A percentile compares a stretch with the other conserved stretches of the same genome.
Conservation (phyloP, 495 filamentous ascomycete species). For the Lophiostoma macrostomum region DNA sequence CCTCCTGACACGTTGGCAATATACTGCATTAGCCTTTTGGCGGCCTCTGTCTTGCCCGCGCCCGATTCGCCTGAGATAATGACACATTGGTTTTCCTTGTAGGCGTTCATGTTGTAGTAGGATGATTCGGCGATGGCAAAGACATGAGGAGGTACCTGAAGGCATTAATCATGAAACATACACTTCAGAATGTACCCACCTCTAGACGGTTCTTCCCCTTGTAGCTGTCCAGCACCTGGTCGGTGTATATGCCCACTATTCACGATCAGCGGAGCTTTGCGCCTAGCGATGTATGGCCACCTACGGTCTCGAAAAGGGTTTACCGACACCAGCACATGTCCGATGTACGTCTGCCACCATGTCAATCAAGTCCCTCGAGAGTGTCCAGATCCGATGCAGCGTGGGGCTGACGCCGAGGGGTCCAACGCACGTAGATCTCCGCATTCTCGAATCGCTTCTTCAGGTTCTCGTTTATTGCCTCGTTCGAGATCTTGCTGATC, state of each 20-base stretch:
- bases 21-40: conserved; percentile 99
- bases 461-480: conserved; percentile 98
- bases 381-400: not conserved
- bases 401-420: conserved; percentile 19
- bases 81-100: conserved; percentile 98
- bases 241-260: conserved; percentile 93
- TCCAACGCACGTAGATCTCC: conserved; percentile 84
- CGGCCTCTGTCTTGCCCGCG: conserved; percentile 98
- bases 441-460: conserved; percentile 94
- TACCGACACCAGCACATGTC: conserved; percentile 98
- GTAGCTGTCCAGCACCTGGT: conserved; percentile 85
- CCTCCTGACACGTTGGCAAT: conserved; percentile 95
- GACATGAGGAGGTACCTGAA: conserved; percentile 79
- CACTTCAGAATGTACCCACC: conserved; percentile 38
- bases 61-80: conserved; percentile 99
- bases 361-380: conserved; percentile 6
- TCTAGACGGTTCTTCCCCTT: conserved; percentile 95
- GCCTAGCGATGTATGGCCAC: not conserved
- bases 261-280: conserved; percentile 21
- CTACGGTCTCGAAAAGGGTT: conserved; percentile 93
- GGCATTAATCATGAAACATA: conserved; percentile 5
- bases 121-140: conserved; percentile 95
- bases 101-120: conserved; percentile 99
- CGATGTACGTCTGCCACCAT: conserved; percentile 86
- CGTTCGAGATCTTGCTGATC: conserved; percentile 96